phyloP scores from a whole-genome alignment of 805 yeast species.

The Cyberlindnera xishuangbannaensis region DNA sequence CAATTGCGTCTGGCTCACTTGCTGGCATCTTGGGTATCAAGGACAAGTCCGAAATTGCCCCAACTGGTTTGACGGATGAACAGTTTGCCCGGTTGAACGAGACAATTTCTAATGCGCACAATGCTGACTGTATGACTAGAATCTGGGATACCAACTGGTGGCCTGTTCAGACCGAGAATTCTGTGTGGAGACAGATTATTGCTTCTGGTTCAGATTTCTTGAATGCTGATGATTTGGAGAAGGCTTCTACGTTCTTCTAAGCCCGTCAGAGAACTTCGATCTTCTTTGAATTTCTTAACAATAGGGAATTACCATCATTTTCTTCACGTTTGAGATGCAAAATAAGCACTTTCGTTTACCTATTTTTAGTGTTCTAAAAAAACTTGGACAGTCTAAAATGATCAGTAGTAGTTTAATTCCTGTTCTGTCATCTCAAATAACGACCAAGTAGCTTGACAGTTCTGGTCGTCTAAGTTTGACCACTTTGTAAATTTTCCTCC shows the following conservation, averaged over 20 bases:
- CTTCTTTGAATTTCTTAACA: no score
- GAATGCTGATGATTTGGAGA: conserved; percentile 59
- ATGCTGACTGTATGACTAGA: conserved; percentile 47
- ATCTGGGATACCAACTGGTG: conserved; percentile 72
- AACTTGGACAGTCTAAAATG: no score
- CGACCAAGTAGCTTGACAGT: conserved; percentile 73
- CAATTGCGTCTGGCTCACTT: conserved; percentile 45
- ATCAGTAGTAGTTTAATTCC: conserved; percentile 22
- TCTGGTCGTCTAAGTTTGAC: conserved; percentile 52
- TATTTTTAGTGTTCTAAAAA: no score
- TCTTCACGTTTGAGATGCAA: no score
- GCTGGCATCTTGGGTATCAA: conserved; percentile 20
- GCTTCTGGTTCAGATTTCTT: conserved; percentile 51
- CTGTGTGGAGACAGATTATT: conserved; percentile 45
- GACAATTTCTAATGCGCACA: conserved; percentile 39
- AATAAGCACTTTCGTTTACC: not conserved
- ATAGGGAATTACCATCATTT: no score
- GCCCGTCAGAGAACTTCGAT: not conserved
- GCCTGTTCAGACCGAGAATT: conserved; percentile 47
- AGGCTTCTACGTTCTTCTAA: conserved; percentile 21
- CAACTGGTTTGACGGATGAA: conserved; percentile 29
- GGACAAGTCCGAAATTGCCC: conserved; percentile 8
- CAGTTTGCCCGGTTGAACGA: conserved; percentile 32
- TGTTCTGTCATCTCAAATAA: conserved; percentile 33
- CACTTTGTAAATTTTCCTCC: conserved; percentile 51